Evolutionary conservation across 176 grass and related monocot genomes (phyloP).

Genomic region (Cenchrus americanus): DNA sequence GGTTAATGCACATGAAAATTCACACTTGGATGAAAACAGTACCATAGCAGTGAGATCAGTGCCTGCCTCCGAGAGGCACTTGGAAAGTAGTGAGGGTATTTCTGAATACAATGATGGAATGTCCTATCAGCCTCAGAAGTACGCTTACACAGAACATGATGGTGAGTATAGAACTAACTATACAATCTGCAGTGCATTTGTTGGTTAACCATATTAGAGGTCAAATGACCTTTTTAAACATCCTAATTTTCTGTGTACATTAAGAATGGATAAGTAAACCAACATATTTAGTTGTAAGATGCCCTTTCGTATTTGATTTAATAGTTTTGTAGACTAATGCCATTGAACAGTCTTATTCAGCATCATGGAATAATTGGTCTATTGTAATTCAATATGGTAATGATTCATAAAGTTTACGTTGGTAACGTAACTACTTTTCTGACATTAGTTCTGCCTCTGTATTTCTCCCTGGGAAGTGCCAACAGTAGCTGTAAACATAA

Average conservation of each 20-base stretch:
- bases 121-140: constrained; percentile 57
- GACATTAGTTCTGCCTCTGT: not conserved
- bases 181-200: constrained; percentile 12
- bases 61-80: constrained; percentile 54
- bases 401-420: not conserved
- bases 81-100: constrained; percentile 60
- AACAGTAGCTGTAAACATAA: not conserved
- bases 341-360: not conserved
- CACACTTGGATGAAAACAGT: constrained; percentile 51
- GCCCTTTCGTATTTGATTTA: not conserved
- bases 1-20: constrained; percentile 53
- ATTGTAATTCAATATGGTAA: constrained; percentile 4
- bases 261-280: constrained; percentile 12
- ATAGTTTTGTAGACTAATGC: not conserved
- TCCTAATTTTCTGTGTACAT: not conserved
- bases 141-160: constrained; percentile 58
- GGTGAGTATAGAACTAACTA: constrained; percentile 52
- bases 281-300: not conserved
- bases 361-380: not conserved
- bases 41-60: constrained; percentile 37
- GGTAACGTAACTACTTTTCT: not conserved
- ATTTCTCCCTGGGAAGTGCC: not conserved
- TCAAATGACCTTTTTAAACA: constrained; percentile 18
- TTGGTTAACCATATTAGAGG: constrained; percentile 13
- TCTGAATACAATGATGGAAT: constrained; percentile 62